Evolutionary conservation across 2,329 filamentous ascomycete genomes (phyloP), one percentile per base, ranked within the genome.

Genomic region (Emmonsiellopsis sp.): DNA sequence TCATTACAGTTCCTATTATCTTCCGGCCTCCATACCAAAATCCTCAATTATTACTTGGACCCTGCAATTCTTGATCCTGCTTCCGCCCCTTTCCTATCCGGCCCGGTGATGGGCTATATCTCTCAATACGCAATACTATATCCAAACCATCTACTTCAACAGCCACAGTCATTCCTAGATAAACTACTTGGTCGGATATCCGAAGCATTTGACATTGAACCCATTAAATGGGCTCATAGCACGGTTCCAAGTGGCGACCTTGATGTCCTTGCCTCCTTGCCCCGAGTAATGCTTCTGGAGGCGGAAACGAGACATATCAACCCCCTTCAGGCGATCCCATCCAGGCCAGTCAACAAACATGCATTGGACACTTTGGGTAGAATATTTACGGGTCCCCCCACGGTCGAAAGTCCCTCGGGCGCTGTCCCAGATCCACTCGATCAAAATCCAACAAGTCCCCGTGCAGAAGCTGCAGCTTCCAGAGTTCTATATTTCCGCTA

Each of bases 401-500:
- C 63, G 3, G 13, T 46, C 7, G 42, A 52, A 10, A 32, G 6
- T n/a, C 5, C 9, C 11, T 37, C 42, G 9, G 15, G 35, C n/a
- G 42, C n/a, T 5, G 9, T 34, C 26, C 13, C n/a, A 32, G 35
- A 47, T 57, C 58, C 5, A 54, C 58, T 66, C 11, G 64, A 65
- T n/a, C 61, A 67, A 42, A 67, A 63, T 8, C 66, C 68, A 26
- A 72, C 68, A 3, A 69, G 72, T 53, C 69, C 63, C 55, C 64
- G 71, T 30, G 69, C 66, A 31, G 79, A 83, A 66, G 71, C 74
- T 2, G 70, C 73, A 20, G 76, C 76, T 20, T 79, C 81, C 8
- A 77, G 80, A 42, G 69, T 76, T 6, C 67, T 84, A 2, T 82
- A 79, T 58, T 76, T 75, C 51, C 68, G 76, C 50, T 83, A 82